phyloP scores from a whole-genome alignment of 331 rosid genomes.

The Rhamnella rubrinervis region DNA sequence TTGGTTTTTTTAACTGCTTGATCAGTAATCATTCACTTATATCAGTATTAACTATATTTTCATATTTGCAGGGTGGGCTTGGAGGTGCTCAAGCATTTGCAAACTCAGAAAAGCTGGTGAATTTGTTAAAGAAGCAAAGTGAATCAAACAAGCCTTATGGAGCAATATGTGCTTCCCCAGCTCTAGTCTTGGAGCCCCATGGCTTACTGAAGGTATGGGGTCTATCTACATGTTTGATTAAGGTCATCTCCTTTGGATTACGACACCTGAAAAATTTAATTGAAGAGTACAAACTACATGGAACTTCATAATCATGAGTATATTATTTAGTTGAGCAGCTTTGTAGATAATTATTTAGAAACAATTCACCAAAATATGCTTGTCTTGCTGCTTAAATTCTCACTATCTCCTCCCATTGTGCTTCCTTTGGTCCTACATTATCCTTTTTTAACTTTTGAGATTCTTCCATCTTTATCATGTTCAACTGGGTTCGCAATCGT shows the following conservation, averaged over 20 bases:
- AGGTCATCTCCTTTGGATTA: neutral
- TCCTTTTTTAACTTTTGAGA: neutral
- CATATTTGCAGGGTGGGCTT: conserved; percentile 76
- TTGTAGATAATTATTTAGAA: neutral
- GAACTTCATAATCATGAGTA: neutral
- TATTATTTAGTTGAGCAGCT: neutral
- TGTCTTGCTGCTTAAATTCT: neutral
- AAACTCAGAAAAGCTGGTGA: conserved; percentile 67
- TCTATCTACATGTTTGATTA: conserved; percentile 13
- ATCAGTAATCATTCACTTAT: neutral
- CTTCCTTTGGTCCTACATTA: neutral
- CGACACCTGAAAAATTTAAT: neutral
- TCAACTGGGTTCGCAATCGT: no score
- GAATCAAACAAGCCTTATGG: conserved; percentile 78
- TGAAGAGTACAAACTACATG: no score
- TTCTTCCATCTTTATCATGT: neutral
- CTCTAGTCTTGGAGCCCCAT: conserved; percentile 83
- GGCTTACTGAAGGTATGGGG: conserved; percentile 79
- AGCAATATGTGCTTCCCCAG: conserved; percentile 97
- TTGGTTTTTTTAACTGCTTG: conserved; percentile 5
- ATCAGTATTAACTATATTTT: conserved; percentile 16
- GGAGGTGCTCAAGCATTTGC: conserved; percentile 94
- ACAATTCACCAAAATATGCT: conserved; percentile 1
- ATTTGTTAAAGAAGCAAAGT: conserved; percentile 66
- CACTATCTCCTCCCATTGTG: no score